Evolutionary conservation across 306 rosid genomes (phyloP).

Genomic region (Biancaea sappan): DNA sequence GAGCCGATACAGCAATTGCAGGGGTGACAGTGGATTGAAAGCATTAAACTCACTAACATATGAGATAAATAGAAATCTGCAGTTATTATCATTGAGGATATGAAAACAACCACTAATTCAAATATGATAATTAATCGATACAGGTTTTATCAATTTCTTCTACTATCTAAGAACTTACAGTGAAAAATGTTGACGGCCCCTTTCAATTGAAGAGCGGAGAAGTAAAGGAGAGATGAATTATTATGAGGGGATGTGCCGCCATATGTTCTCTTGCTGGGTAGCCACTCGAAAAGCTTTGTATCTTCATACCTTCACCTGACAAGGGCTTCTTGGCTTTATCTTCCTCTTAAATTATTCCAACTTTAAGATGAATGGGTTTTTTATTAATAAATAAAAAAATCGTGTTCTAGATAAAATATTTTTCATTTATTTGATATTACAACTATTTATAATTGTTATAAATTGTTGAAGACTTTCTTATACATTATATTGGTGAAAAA

Average conservation of each 20-base stretch:
- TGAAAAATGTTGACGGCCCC: neutral
- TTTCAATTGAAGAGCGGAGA: neutral
- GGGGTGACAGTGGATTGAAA: neutral
- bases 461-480: too few species aligned
- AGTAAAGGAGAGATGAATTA: conserved; percentile 3
- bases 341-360: neutral
- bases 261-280: neutral
- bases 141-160: too few species aligned
- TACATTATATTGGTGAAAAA: too few species aligned
- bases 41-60: neutral
- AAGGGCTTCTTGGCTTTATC: neutral
- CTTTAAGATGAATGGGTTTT: too few species aligned
- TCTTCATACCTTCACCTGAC: neutral
- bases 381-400: too few species aligned
- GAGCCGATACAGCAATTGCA: neutral
- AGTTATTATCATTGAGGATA: neutral
- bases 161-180: neutral
- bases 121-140: neutral
- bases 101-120: neutral
- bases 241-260: too few species aligned
- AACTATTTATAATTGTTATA: too few species aligned
- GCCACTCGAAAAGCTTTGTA: neutral
- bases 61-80: neutral
- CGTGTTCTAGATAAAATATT: too few species aligned
- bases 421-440: too few species aligned